Evolutionary conservation across 2,329 filamentous ascomycete genomes (phyloP).

Genomic region (Fragosphaeria purpurea): DNA sequence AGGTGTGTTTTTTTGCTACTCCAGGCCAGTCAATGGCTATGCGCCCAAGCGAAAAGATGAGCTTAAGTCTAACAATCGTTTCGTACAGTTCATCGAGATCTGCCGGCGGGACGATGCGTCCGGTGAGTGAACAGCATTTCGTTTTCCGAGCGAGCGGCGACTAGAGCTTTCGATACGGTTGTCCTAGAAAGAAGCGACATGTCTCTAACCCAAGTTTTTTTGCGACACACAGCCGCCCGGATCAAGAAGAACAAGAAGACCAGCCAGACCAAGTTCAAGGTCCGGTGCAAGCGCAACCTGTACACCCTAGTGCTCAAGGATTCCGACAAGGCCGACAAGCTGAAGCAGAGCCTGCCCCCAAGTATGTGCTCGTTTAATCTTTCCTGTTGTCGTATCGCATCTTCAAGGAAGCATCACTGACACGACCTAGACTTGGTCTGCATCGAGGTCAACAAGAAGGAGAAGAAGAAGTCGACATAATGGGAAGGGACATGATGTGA

Average conservation of each 20-base stretch:
- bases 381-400: not conserved
- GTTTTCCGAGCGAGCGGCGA: no score
- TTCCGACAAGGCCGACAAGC: conserved; percentile 98
- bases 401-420: conserved; percentile 12
- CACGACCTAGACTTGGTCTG: conserved; percentile 35
- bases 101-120: conserved; percentile 98
- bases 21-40: not conserved
- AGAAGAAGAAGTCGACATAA: conserved; percentile 41
- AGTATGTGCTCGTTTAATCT: conserved; percentile 49
- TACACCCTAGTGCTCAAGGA: conserved; percentile 99
- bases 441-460: conserved; percentile 49
- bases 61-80: no score
- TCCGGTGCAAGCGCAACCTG: conserved; percentile 91
- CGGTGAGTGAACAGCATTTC: conserved; percentile 56
- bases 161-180: no score
- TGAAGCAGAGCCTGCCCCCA: conserved; percentile 97
- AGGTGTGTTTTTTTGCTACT: conserved; percentile 34
- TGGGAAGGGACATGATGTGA: conserved; percentile 7
- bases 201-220: conserved; percentile 7
- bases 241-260: conserved; percentile 93
- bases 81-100: conserved; percentile 90
- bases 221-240: conserved; percentile 54
- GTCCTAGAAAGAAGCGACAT: no score
- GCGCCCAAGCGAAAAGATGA: not conserved
- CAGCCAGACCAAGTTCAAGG: conserved; percentile 99